Evolutionary conservation across 371 early-diverging fungal species (phyloP).

Genomic region (Zychaea mexicana): DNA sequence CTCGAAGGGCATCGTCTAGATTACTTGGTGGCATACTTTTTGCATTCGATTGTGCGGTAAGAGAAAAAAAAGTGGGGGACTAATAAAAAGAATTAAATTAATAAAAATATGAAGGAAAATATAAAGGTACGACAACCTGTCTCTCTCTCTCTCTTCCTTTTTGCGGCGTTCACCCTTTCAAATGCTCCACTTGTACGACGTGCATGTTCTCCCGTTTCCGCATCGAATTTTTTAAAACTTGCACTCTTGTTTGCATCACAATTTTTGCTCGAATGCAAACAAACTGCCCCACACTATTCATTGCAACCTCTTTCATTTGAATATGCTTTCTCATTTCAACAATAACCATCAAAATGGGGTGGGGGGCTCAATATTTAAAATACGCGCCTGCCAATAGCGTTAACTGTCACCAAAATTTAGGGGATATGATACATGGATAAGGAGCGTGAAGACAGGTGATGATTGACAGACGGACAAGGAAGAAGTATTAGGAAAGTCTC

Average conservation of each 20-base stretch:
- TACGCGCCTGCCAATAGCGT: too few species aligned
- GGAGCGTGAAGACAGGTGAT: too few species aligned
- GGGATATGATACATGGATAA: too few species aligned
- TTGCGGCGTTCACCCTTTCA: not conserved
- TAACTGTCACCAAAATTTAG: too few species aligned
- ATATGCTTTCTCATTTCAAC: not conserved
- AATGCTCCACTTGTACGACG: not conserved
- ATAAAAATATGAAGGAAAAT: not conserved
- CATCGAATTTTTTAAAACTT: constrained; percentile 1
- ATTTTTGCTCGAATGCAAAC: not conserved
- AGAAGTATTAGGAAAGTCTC: too few species aligned
- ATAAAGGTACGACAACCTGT: too few species aligned
- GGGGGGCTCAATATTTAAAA: too few species aligned
- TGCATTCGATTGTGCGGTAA: not conserved
- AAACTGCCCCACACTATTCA: too few species aligned
- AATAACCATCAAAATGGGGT: too few species aligned
- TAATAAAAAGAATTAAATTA: not conserved
- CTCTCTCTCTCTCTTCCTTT: not conserved
- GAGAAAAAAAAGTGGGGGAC: not conserved
- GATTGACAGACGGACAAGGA: too few species aligned
- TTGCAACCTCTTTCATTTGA: too few species aligned
- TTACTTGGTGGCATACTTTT: constrained; percentile 20
- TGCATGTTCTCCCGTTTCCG: not conserved
- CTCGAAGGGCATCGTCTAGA: constrained; percentile 34
- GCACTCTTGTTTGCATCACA: not conserved